phyloP scores from a whole-genome alignment of 306 rosid species.

The Psophocarpus tetragonolobus region DNA sequence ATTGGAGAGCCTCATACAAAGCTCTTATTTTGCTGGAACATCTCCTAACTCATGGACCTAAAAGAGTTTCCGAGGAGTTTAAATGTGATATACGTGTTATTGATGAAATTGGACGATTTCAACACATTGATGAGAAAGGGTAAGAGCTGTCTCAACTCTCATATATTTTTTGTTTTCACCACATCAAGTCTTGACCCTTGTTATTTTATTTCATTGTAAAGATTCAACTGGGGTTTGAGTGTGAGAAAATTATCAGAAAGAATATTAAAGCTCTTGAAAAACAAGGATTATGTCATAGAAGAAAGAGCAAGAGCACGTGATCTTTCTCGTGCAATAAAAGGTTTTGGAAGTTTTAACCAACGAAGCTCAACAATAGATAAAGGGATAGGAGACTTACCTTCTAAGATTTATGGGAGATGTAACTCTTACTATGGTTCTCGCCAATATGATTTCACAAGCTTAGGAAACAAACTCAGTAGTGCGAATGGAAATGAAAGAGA shows the following conservation, averaged over 20 bases:
- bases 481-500: neutral
- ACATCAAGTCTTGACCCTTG: neutral
- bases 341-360: constrained; percentile 66
- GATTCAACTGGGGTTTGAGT: constrained; percentile 75
- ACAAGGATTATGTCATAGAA: constrained; percentile 40
- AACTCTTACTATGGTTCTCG: constrained; percentile 38
- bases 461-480: neutral
- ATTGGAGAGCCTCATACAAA: constrained; percentile 71
- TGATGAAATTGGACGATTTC: constrained; percentile 54
- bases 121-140: constrained; percentile 70
- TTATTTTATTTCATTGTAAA: constrained; percentile 27
- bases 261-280: constrained; percentile 49
- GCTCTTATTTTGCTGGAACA: constrained; percentile 66
- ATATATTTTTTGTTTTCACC: neutral
- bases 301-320: constrained; percentile 60
- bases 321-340: constrained; percentile 61
- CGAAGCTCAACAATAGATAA: constrained; percentile 34
- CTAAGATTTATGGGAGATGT: constrained; percentile 39
- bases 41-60: constrained; percentile 82
- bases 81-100: constrained; percentile 42
- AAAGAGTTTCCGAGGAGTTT: constrained; percentile 64
- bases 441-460: constrained; percentile 15
- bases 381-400: constrained; percentile 28
- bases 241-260: constrained; percentile 55
- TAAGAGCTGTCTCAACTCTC: constrained; percentile 24